Base-by-base conservation (phyloP, 2,329 filamentous ascomycete genomes). In the Diaporthe amygdali region DNA sequence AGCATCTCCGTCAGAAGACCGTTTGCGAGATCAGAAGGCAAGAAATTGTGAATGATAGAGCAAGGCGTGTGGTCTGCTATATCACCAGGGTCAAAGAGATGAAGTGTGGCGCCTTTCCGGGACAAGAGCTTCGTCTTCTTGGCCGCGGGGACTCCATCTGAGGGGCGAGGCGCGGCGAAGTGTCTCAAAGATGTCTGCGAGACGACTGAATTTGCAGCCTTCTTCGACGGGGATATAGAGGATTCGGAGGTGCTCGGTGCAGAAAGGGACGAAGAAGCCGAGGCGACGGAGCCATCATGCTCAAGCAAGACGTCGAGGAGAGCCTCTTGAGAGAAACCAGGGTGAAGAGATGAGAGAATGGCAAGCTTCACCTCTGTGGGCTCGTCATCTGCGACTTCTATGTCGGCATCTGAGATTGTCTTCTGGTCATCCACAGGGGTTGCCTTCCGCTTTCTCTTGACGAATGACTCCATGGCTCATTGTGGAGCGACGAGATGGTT, bases 321-420 rank as follows among this genome's bases (percentile, higher is more conserved):
- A 0, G 87, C 84, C 44, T 92, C 89, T 56, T 93, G 90, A 9
- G 90, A 86, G 5, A 91, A 74, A 0, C 84, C 79, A 0, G 93
- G 90, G 74, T 95, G 88, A 0, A 98, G 82, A 0, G 96, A 98
- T 2, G 92, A 89, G 3, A 99, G 84, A 1, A 97, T 84, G 1
- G 95, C 95, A 17, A 99, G 83, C 78, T 98, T 98, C 76, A 97
- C 86, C 74, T 98, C 96, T 0, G 96, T 99, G 1, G 93, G 91
- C 56, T 97, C 93, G 20, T 95, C 90, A 20, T 90, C 88, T 22
- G 39, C 32, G 0, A 34, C 37, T n/a, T 67, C 49, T 8, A 55
- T 10, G 8, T 32, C 49, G 14, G 14, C 17, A 41, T 22, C 10
- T 39, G 20, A 10, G 5, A 22, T 9, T 32, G 25, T 15, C 39